Evolutionary conservation across 2,329 filamentous ascomycete species (phyloP).

Genomic region (Geosmithia flava): DNA sequence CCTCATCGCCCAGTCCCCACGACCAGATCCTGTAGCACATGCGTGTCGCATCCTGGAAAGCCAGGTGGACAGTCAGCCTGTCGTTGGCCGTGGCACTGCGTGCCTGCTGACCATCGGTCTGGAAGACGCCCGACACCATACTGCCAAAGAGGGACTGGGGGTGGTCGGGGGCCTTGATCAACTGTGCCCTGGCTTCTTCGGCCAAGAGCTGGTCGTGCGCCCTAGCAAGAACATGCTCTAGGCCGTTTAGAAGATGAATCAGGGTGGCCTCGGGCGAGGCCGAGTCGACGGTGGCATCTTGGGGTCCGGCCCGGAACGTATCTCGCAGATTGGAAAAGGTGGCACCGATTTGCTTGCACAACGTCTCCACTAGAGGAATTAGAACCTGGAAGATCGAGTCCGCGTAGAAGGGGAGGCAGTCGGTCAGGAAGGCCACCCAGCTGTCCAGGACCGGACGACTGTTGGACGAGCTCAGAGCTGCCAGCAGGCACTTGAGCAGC

Average conservation of each 20-base stretch:
- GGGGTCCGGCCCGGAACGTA: conserved; percentile 36
- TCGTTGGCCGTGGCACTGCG: conserved; percentile 84
- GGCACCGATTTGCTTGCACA: conserved; percentile 64
- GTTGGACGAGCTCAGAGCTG: conserved; percentile 62
- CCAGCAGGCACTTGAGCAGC: conserved; percentile 74
- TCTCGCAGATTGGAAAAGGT: conserved; percentile 61
- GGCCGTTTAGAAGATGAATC: conserved; percentile 78
- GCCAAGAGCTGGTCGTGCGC: conserved; percentile 71
- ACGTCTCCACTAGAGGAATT: conserved; percentile 79
- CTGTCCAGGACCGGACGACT: conserved; percentile 75
- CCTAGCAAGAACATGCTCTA: conserved; percentile 80
- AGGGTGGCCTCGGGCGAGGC: conserved; percentile 54
- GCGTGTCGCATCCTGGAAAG: conserved; percentile 88
- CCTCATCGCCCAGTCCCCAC: conserved; percentile 62
- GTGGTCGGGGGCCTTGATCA: conserved; percentile 68
- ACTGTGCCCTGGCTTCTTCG: conserved; percentile 59
- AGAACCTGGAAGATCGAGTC: conserved; percentile 81
- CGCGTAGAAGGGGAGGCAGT: conserved; percentile 74
- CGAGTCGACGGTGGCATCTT: conserved; percentile 9
- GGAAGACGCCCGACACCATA: conserved; percentile 86
- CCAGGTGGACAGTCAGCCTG: conserved; percentile 83
- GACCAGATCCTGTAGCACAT: conserved; percentile 93
- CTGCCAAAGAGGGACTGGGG: conserved; percentile 84
- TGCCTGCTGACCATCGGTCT: conserved; percentile 63
- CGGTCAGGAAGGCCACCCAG: conserved; percentile 78